Percentiles rank a stretch among this genome's conserved stretches.
phyloP scores from a whole-genome alignment of 2,329 filamentous ascomycete genomes.

The Epichloe typhina region DNA sequence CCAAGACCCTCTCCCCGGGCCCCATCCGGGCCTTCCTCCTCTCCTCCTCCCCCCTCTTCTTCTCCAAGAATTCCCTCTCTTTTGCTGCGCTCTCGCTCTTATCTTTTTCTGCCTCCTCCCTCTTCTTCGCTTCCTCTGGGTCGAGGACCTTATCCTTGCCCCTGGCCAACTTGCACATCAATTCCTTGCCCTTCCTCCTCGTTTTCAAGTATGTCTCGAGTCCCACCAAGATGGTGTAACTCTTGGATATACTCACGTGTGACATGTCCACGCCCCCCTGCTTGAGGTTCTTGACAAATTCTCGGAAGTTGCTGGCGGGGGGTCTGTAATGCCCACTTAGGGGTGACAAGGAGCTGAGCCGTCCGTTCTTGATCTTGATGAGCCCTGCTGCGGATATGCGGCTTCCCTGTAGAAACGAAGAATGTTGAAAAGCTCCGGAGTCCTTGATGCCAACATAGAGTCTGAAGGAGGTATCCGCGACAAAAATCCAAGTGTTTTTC shows the following conservation, averaged over 20 bases:
- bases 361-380: conserved; percentile 73
- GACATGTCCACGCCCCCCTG: conserved; percentile 67
- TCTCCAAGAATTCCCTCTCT: conserved; percentile 31
- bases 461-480: conserved; percentile 71
- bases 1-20: conserved; percentile 20
- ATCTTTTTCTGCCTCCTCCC: conserved; percentile 45
- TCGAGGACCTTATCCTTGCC: conserved; percentile 46
- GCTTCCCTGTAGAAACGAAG: conserved; percentile 72
- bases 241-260: conserved; percentile 64
- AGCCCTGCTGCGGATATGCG: conserved; percentile 73
- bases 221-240: conserved; percentile 70
- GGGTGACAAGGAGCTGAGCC: conserved; percentile 59
- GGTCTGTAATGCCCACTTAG: conserved; percentile 74
- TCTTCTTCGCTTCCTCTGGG: conserved; percentile 43
- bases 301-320: conserved; percentile 73
- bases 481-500: conserved; percentile 91
- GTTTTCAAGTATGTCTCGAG: conserved; percentile 68
- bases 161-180: conserved; percentile 35
- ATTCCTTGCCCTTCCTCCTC: conserved; percentile 47
- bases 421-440: conserved; percentile 80
- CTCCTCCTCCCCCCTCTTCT: conserved; percentile 19
- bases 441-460: conserved; percentile 86
- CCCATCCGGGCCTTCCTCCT: conserved; percentile 25
- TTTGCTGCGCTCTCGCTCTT: conserved; percentile 45
- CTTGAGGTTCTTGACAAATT: conserved; percentile 62